Conservation (phyloP, 1,284 basidiomycete species). For the Papiliotrema laurentii region DNA sequence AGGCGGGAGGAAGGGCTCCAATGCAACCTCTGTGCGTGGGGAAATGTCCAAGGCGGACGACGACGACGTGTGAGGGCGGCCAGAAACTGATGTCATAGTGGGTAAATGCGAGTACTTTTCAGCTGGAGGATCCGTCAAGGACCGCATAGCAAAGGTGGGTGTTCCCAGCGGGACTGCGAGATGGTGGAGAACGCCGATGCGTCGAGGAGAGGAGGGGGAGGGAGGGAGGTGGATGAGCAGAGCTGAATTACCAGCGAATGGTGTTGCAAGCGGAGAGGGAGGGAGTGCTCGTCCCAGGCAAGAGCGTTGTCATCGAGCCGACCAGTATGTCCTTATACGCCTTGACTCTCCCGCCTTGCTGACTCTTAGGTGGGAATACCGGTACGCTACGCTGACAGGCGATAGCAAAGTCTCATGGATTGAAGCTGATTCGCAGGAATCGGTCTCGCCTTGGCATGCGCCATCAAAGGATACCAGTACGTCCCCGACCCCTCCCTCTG, state of each 20-base stretch:
- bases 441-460: conserved; percentile 84
- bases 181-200: not conserved
- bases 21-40: conserved; percentile 78
- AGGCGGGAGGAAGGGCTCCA: conserved; percentile 68
- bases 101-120: conserved; percentile 89
- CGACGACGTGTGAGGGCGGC: not conserved
- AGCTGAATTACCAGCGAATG: conserved; percentile 80
- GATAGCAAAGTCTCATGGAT: not conserved
- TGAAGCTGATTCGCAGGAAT: conserved; percentile 58
- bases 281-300: conserved; percentile 77
- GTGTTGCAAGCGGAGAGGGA: conserved; percentile 84
- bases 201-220: not conserved
- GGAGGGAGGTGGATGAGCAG: not conserved
- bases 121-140: conserved; percentile 90
- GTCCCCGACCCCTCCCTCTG: too few species aligned
- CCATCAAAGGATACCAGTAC: conserved; percentile 51
- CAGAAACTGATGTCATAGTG: conserved; percentile 53
- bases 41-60: not conserved
- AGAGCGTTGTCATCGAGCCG: conserved; percentile 90
- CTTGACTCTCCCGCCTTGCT: not conserved
- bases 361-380: conserved; percentile 69
- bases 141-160: conserved; percentile 76
- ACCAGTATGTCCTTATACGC: conserved; percentile 31
- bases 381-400: conserved; percentile 53
- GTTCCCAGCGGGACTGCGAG: not conserved